Evolutionary conservation across 331 rosid genomes (phyloP).

Genomic region (Stylosanthes scabra): DNA sequence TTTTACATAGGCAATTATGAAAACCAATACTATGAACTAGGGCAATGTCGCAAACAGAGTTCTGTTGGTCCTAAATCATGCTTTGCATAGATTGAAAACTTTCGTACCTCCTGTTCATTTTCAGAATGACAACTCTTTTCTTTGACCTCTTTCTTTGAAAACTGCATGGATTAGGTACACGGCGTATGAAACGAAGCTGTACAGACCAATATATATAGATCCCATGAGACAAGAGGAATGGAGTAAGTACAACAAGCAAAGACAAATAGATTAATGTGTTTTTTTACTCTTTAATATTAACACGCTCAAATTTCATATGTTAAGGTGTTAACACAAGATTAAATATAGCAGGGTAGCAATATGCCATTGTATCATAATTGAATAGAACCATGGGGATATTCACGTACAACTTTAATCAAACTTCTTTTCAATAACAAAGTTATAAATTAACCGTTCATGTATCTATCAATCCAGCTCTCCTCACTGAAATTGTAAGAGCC

Average conservation of each 20-base stretch:
- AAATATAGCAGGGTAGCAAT: background rate
- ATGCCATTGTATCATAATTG: background rate
- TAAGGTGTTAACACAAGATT: background rate
- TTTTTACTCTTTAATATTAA: no score
- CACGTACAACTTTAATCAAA: background rate
- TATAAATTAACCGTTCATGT: background rate
- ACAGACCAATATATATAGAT: slow-evolving; percentile 27
- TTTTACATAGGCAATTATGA: background rate
- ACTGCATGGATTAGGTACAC: slow-evolving; percentile 62
- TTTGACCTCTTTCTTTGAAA: slow-evolving; percentile 50
- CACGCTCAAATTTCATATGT: background rate
- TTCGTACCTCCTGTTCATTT: slow-evolving; percentile 53
- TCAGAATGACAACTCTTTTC: slow-evolving; percentile 41
- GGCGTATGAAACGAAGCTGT: slow-evolving; percentile 80
- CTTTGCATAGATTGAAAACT: slow-evolving; percentile 26
- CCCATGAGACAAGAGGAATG: slow-evolving; percentile 4
- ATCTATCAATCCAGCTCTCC: background rate
- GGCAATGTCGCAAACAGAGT: slow-evolving; percentile 30
- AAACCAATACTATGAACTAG: background rate
- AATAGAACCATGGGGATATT: background rate
- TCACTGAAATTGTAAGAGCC: slow-evolving; percentile 2
- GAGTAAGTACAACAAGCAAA: background rate
- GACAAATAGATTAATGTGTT: no score
- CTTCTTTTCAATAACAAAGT: background rate
- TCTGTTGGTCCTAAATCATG: slow-evolving; percentile 11